phyloP scores from a whole-genome alignment of 2,329 filamentous ascomycete species.

The Teratosphaeriaceae sp. region DNA sequence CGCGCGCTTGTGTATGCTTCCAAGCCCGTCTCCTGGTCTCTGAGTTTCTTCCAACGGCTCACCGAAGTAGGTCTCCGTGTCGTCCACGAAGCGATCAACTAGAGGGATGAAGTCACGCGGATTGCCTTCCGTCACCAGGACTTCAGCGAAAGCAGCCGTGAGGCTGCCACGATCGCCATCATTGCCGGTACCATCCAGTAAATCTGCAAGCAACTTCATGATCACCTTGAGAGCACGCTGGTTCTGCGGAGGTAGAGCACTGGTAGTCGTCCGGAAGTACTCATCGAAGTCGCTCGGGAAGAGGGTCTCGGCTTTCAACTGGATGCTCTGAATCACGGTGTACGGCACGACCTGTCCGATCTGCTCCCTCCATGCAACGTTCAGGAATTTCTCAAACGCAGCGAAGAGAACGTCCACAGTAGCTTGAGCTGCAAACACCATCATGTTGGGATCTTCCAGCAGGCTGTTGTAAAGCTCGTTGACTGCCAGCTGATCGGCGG shows the following conservation, averaged over 20 bases:
- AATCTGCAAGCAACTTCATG: conserved; percentile 77
- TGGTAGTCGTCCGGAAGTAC: conserved; percentile 48
- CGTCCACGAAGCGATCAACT: conserved; percentile 80
- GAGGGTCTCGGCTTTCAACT: conserved; percentile 54
- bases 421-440: conserved; percentile 67
- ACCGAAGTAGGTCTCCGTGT: conserved; percentile 83
- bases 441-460: conserved; percentile 73
- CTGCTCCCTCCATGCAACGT: conserved; percentile 78
- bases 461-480: conserved; percentile 88
- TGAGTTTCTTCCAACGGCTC: conserved; percentile 38
- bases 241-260: conserved; percentile 51
- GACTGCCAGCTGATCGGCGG: conserved; percentile 69
- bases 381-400: conserved; percentile 88
- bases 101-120: conserved; percentile 81
- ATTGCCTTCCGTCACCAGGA: conserved; percentile 70
- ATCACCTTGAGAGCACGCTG: conserved; percentile 74
- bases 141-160: conserved; percentile 81
- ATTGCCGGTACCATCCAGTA: conserved; percentile 84
- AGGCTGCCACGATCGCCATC: conserved; percentile 84
- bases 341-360: conserved; percentile 78
- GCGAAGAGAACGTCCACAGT: conserved; percentile 80
- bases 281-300: conserved; percentile 65
- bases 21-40: conserved; percentile 5
- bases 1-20: conserved; percentile 40
- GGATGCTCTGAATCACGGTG: conserved; percentile 65